Percentiles rank a stretch among this genome's conserved stretches.
Conservation (phyloP, 163 green algal species). For the Prototheca wickerhamii region DNA sequence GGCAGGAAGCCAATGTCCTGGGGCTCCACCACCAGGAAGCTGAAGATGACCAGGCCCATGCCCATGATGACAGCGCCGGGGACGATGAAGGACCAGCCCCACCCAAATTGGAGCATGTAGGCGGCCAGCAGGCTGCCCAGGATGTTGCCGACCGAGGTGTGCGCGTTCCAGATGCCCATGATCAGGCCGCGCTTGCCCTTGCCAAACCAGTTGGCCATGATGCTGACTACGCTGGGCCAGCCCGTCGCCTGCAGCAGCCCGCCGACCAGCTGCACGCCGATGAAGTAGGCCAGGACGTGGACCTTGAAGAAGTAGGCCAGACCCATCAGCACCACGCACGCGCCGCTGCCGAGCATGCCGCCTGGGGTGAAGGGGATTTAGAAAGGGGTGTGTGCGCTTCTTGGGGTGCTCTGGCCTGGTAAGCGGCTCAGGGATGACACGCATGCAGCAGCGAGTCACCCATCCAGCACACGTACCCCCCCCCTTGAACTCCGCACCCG, state of each 20-base stretch:
- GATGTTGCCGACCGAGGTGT: conserved; percentile 91
- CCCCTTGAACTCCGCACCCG: conserved; percentile 9
- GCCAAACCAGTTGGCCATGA: conserved; percentile 93
- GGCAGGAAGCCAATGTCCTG: conserved; percentile 60
- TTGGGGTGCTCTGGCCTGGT: too few species aligned
- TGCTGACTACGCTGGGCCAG: conserved; percentile 83
- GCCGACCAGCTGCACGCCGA: conserved; percentile 47
- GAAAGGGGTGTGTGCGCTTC: too few species aligned
- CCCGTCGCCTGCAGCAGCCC: conserved; percentile 79
- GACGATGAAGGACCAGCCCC: conserved; percentile 83
- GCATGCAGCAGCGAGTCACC: background rate
- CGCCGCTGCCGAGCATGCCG: conserved; percentile 66
- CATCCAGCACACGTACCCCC: background rate
- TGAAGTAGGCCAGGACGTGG: conserved; percentile 74
- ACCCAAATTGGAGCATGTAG: conserved; percentile 60
- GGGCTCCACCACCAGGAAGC: conserved; percentile 75
- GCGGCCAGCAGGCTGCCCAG: conserved; percentile 71
- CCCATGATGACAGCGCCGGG: conserved; percentile 42
- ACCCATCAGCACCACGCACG: conserved; percentile 59
- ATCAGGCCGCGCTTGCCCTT: conserved; percentile 84
- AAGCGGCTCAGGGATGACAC: too few species aligned
- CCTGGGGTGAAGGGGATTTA: too few species aligned
- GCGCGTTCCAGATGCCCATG: conserved; percentile 93
- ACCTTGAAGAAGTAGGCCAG: conserved; percentile 76
- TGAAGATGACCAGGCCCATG: conserved; percentile 52